These are phyloP conservation scores for Dalbergia oliveri DNA, from an alignment of 306 rosid species.

Conservation along the genomic window DNA sequence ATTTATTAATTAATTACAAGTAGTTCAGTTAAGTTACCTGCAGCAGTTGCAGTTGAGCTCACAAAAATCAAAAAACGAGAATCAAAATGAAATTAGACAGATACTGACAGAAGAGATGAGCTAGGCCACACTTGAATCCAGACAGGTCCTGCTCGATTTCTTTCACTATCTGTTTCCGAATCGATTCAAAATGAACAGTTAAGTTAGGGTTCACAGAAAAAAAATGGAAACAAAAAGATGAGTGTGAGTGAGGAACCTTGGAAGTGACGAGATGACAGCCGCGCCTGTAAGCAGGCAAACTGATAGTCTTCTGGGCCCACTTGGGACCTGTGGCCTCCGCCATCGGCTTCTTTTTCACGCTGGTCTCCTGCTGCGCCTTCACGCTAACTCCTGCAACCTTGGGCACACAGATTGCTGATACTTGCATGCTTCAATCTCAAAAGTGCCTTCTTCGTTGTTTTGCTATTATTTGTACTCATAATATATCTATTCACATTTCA, in stretches of 20 bases:
- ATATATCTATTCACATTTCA: too few species aligned
- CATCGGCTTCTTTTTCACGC: conserved; percentile 54
- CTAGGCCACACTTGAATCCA: conserved; percentile 89
- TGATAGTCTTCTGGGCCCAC: conserved; percentile 95
- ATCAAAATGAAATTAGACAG: background rate
- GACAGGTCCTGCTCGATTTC: conserved; percentile 88
- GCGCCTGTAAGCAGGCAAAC: conserved; percentile 73
- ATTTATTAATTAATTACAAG: too few species aligned
- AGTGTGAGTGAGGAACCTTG: conserved; percentile 54
- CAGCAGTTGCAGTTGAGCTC: background rate
- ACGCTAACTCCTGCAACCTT: conserved; percentile 40
- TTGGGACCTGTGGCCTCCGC: conserved; percentile 63
- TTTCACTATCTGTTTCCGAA: conserved; percentile 62
- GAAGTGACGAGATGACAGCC: conserved; percentile 96
- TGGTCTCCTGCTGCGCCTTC: conserved; percentile 45
- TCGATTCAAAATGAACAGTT: background rate
- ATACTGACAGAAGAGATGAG: conserved; percentile 87
- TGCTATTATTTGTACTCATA: too few species aligned
- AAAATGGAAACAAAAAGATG: background rate
- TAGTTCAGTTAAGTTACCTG: background rate
- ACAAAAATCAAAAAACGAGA: conserved; percentile 7
- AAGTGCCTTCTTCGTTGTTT: too few species aligned
- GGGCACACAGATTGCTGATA: conserved; percentile 36
- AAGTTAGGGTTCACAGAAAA: conserved; percentile 43
- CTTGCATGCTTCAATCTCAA: conserved; percentile 44